phyloP scores from a whole-genome alignment of 345 rosid genomes.

The Gossypium anomalum region DNA sequence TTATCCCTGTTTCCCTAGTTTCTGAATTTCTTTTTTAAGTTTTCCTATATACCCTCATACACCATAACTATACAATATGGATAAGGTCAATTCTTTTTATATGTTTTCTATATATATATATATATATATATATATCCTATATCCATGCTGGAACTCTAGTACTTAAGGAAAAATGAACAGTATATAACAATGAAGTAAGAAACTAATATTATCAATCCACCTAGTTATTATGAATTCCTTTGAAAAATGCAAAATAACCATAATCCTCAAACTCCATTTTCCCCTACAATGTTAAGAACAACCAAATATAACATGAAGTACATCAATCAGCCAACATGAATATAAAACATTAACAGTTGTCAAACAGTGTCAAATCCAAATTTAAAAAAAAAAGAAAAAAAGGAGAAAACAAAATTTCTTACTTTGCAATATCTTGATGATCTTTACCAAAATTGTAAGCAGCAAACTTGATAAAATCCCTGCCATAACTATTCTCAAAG shows the following conservation, averaged over 20 bases:
- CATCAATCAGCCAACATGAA: background rate
- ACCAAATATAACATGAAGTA: background rate
- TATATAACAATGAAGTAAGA: background rate
- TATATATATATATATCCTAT: too few relatives aligned
- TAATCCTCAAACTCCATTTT: constrained; percentile 6
- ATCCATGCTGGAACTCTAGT: too few relatives aligned
- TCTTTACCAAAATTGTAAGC: constrained; percentile 56
- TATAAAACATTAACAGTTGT: constrained; percentile 1
- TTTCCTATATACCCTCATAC: too few relatives aligned
- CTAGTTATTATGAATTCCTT: background rate
- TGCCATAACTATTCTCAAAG: constrained; percentile 50
- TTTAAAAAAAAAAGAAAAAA: background rate
- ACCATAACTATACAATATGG: too few relatives aligned
- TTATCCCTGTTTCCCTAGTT: too few relatives aligned
- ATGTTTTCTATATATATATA: too few relatives aligned
- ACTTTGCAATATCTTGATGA: constrained; percentile 77
- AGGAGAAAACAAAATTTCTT: constrained; percentile 19
- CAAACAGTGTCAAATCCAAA: background rate
- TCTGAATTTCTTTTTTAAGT: too few relatives aligned
- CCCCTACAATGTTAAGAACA: background rate
- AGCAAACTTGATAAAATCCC: constrained; percentile 55
- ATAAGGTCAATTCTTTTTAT: too few relatives aligned
- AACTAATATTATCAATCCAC: background rate
- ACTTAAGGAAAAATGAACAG: too few relatives aligned
- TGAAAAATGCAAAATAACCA: background rate